These are phyloP conservation scores for Yarrowia yakushimensis DNA, from an alignment of 805 yeast species.

Conservation along the genomic window DNA sequence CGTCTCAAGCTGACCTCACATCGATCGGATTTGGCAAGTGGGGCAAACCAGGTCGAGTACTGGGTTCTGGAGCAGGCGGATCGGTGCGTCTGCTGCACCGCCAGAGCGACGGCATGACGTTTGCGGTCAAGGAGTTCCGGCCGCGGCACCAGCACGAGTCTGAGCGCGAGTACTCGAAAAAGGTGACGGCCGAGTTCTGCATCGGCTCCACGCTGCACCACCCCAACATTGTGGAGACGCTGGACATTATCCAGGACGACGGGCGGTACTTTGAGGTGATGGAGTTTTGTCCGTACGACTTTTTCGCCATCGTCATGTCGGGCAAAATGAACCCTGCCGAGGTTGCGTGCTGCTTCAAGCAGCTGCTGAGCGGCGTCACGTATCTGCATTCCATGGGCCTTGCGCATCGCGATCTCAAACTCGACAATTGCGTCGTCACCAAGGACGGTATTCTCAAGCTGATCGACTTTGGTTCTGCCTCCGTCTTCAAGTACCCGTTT, in stretches of 20 bases:
- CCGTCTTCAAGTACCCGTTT: constrained; percentile 77
- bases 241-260: constrained; percentile 85
- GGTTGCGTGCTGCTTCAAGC: constrained; percentile 85
- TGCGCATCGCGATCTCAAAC: constrained; percentile 86
- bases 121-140: constrained; percentile 92
- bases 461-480: constrained; percentile 92
- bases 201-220: constrained; percentile 87
- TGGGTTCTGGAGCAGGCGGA: constrained; percentile 97
- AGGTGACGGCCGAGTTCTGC: constrained; percentile 91
- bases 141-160: constrained; percentile 69
- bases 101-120: constrained; percentile 61
- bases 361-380: constrained; percentile 72
- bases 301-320: constrained; percentile 92
- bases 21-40: constrained; percentile 39
- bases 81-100: constrained; percentile 72
- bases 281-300: constrained; percentile 92
- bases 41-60: constrained; percentile 74
- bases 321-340: constrained; percentile 79
- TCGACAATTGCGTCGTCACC: constrained; percentile 88
- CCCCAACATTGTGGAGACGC: constrained; percentile 85
- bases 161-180: constrained; percentile 81
- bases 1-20: not conserved
- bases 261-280: constrained; percentile 84
- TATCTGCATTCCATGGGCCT: constrained; percentile 82
- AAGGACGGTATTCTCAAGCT: constrained; percentile 79